Evolutionary conservation across 768 basidiomycete species (phyloP).

Genomic region (Mrakia blollopis): DNA sequence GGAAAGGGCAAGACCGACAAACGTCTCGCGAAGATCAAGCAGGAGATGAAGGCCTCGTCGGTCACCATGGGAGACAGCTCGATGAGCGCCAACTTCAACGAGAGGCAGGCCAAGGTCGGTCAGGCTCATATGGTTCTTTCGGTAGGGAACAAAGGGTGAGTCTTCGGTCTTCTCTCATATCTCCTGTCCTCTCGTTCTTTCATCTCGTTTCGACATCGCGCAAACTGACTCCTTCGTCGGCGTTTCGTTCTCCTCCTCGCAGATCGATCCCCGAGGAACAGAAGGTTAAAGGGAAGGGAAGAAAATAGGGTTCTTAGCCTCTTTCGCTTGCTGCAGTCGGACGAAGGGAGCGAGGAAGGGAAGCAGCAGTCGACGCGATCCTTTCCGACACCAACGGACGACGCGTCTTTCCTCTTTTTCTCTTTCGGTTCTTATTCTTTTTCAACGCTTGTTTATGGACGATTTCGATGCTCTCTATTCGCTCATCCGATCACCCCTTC

Average conservation of each 20-base stretch:
- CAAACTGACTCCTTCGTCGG: not conserved
- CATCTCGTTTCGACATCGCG: not conserved
- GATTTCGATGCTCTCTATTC: not conserved
- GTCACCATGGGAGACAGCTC: slow-evolving; percentile 96
- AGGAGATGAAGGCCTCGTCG: slow-evolving; percentile 87
- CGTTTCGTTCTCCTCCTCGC: not conserved
- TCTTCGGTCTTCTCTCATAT: not conserved
- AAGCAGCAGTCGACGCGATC: not conserved
- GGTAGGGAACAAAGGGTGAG: slow-evolving; percentile 31
- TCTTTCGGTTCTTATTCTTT: not conserved
- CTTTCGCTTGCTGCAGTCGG: too few species aligned
- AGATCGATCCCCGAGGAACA: slow-evolving; percentile 16
- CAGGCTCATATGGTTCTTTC: slow-evolving; percentile 92
- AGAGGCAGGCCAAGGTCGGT: slow-evolving; percentile 86
- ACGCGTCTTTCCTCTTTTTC: too few species aligned
- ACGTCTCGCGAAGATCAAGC: slow-evolving; percentile 90
- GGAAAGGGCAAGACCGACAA: slow-evolving; percentile 98
- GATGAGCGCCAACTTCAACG: slow-evolving; percentile 90
- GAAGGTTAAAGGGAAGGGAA: slow-evolving; percentile 4
- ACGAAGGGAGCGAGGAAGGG: not conserved
- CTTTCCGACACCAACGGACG: not conserved
- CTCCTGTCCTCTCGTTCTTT: not conserved
- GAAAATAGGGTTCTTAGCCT: not conserved
- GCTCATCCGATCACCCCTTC: too few species aligned
- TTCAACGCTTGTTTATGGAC: not conserved